Base-by-base conservation (phyloP, 1,284 basidiomycete genomes). In the Trametes pubescens region DNA sequence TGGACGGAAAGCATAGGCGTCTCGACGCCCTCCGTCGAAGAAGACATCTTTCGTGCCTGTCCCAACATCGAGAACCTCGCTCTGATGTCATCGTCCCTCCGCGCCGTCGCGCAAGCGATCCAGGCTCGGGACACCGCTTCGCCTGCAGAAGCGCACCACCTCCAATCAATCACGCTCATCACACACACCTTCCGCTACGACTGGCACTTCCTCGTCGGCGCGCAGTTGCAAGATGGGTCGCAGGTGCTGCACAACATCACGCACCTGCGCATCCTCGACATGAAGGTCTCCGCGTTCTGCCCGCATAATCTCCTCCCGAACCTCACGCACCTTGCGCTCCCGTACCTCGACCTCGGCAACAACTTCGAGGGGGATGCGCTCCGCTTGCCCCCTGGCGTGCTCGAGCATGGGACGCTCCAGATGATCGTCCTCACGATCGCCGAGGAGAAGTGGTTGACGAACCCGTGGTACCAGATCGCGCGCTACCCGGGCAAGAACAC, bases 281-380 rank as follows among this genome's bases (percentile, higher is more conserved):
- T 74, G 71, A 62, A 62, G 47, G 54, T 71, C 51, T 71, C 68
- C 7, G 44, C 68, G 4, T 74, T 72, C 64, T 61, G 68, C 13
- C 74, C 74, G 8, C 66, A 74, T 51, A 70, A 67, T 57, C 66
- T 69, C 47, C 68, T 75, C 8, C 69, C 72, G 11, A 70, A 69
- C 55, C 72, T 75, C 34, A 75, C 72, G 0, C 71, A 75, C 51
- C 66, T 75, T 22, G 74, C 74, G 2, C 53, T 75, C 35, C 72
- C 74, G 4, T 71, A 70, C 62, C 64, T 73, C 32, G 70, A 72
- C 56, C 66, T 73, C 22, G 72, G 71, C 0, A 65, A 69, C 46
- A 68, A 67, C 57, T 60, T 68, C 37, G 55, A 52, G 37, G 65
- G 64, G 14, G 66, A 64, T 26, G 18, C 48, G 6, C 62, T 72